A percentile compares a stretch with the other conserved stretches of the same genome.
phyloP scores from a whole-genome alignment of 495 filamentous ascomycete genomes.

The Aspergillus sparsus region DNA sequence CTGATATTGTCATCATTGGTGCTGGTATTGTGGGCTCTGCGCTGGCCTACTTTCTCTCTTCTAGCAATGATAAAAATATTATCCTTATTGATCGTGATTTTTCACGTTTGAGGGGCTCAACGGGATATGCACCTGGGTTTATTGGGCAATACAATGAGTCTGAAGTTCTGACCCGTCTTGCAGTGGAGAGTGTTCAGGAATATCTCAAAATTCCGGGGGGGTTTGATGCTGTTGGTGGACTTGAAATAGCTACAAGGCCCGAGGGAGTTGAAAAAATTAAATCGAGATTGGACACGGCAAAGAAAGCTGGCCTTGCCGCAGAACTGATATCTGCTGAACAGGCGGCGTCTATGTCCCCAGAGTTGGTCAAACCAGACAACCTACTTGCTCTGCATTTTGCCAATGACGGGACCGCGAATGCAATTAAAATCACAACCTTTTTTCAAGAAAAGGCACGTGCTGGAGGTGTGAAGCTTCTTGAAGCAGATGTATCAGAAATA shows the following conservation, averaged over 20 bases:
- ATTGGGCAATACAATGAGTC: slow-evolving; percentile 40
- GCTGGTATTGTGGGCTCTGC: slow-evolving; percentile 48
- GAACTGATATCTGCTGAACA: slow-evolving; percentile 28
- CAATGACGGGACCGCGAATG: slow-evolving; percentile 34
- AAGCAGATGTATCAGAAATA: slow-evolving; percentile 27
- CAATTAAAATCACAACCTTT: slow-evolving; percentile 29
- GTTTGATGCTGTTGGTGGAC: slow-evolving; percentile 31
- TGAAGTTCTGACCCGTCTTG: slow-evolving; percentile 30
- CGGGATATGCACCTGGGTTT: slow-evolving; percentile 35
- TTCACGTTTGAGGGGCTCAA: slow-evolving; percentile 27
- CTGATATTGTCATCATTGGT: slow-evolving; percentile 43
- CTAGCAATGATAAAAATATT: slow-evolving; percentile 23
- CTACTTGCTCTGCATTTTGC: slow-evolving; percentile 26
- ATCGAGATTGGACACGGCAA: slow-evolving; percentile 24
- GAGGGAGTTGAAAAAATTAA: slow-evolving; percentile 26
- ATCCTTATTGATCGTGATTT: slow-evolving; percentile 31
- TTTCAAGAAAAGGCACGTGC: slow-evolving; percentile 27
- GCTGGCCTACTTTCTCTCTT: slow-evolving; percentile 36
- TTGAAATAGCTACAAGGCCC: slow-evolving; percentile 32
- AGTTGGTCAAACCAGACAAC: slow-evolving; percentile 28
- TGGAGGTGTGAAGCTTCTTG: slow-evolving; percentile 27
- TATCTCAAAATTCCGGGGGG: slow-evolving; percentile 32
- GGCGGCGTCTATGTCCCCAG: slow-evolving; percentile 29
- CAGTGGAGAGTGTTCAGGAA: slow-evolving; percentile 32
- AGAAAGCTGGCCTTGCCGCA: slow-evolving; percentile 25